phyloP scores from a whole-genome alignment of 371 early-diverging fungal genomes.

The Mucor velutinosus region DNA sequence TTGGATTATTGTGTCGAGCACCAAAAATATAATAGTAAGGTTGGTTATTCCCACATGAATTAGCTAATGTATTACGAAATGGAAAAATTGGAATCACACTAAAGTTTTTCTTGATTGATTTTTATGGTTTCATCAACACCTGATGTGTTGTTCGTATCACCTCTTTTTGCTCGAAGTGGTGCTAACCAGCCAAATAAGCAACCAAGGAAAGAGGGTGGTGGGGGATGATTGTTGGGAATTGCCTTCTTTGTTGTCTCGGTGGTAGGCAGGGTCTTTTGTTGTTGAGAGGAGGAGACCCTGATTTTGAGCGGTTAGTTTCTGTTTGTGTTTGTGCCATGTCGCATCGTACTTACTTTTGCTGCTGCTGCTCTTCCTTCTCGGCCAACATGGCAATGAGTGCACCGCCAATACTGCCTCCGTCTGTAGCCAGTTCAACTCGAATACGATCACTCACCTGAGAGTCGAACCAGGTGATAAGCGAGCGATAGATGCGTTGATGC shows the following conservation, averaged over 20 bases:
- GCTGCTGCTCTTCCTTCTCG: conserved; percentile 14
- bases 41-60: background rate
- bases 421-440: conserved; percentile 41
- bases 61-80: background rate
- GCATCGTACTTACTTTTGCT: background rate
- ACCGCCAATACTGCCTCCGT: conserved; percentile 52
- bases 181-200: conserved; percentile 24
- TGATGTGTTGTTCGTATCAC: background rate
- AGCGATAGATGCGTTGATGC: conserved; percentile 36
- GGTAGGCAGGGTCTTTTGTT: conserved; percentile 1
- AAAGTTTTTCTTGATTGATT: background rate
- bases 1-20: background rate
- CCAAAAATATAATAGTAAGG: background rate
- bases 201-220: conserved; percentile 18
- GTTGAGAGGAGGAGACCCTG: background rate
- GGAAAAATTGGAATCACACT: conserved; percentile 3
- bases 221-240: conserved; percentile 11
- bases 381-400: conserved; percentile 50
- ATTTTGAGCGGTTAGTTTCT: background rate
- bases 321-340: background rate
- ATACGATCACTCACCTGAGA: conserved; percentile 27
- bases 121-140: conserved; percentile 4
- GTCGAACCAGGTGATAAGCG: conserved; percentile 42
- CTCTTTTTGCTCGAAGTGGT: conserved; percentile 8
- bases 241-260: conserved; percentile 4